Conservation (phyloP, 1,284 basidiomycete species). For the Volvariella surrecta region DNA sequence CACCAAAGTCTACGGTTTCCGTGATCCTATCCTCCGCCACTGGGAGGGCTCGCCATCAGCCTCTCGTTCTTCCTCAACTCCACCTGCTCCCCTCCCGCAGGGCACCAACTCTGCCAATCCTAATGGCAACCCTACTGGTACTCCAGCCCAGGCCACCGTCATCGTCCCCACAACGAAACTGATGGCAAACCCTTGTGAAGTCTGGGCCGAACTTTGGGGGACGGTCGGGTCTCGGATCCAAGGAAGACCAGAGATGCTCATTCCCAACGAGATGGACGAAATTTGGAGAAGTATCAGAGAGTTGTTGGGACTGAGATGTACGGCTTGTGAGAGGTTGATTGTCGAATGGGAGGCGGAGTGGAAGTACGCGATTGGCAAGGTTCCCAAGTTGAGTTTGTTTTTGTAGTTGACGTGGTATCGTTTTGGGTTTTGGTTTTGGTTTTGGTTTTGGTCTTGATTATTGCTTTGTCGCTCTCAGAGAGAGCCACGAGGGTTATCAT, state of each 20-base stretch:
- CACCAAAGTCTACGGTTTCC: neutral
- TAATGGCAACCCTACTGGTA: no score
- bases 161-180: neutral
- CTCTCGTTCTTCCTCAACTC: neutral
- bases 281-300: neutral
- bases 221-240: neutral
- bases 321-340: slow-evolving; percentile 1
- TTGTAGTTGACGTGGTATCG: neutral
- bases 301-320: neutral
- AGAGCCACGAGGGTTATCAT: no score
- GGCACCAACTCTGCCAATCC: no score
- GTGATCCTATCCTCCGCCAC: neutral
- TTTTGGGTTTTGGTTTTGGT: no score
- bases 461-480: no score
- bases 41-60: neutral
- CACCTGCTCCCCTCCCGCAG: no score
- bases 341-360: slow-evolving; percentile 1
- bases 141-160: no score
- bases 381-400: neutral
- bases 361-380: neutral
- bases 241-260: neutral
- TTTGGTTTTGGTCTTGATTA: no score
- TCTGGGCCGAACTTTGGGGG: slow-evolving; percentile 1
- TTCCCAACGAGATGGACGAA: neutral
- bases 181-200: neutral